These are phyloP conservation scores for Dactylonectria macrodidyma DNA, from an alignment of 2,329 filamentous ascomycete species.

Conservation along the genomic window DNA sequence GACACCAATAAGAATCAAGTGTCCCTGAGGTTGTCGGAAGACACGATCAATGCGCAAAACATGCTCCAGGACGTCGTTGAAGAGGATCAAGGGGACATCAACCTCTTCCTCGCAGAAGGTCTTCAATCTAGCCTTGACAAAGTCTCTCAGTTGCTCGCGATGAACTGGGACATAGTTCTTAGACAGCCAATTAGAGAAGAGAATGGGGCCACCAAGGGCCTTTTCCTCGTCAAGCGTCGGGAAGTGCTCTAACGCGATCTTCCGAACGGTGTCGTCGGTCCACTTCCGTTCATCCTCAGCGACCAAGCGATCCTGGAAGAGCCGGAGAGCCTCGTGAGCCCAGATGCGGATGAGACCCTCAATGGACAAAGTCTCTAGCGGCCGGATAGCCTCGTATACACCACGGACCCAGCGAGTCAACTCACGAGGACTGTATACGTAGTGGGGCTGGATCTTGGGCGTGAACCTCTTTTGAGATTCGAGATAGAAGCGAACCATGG, in stretches of 20 bases:
- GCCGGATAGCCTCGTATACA: conserved; percentile 96
- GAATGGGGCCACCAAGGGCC: conserved; percentile 90
- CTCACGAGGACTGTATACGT: conserved; percentile 99
- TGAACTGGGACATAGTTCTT: conserved; percentile 99
- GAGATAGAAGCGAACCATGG: conserved; percentile 97
- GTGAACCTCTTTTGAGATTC: conserved; percentile 97
- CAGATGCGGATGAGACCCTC: conserved; percentile 97
- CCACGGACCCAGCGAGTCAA: conserved; percentile 97
- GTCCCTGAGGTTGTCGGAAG: conserved; percentile 97
- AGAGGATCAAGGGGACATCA: conserved; percentile 97
- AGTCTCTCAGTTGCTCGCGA: conserved; percentile 93
- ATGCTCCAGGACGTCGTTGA: conserved; percentile 98
- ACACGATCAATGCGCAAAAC: conserved; percentile 98
- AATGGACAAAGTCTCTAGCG: conserved; percentile 87
- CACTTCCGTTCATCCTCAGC: conserved; percentile 94
- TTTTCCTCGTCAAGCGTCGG: conserved; percentile 93
- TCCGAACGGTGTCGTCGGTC: conserved; percentile 90
- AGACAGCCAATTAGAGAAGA: conserved; percentile 99
- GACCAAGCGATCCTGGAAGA: conserved; percentile 98
- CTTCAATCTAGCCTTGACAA: conserved; percentile 95
- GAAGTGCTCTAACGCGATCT: conserved; percentile 92
- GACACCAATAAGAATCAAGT: conserved; percentile 98
- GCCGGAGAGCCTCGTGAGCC: conserved; percentile 95
- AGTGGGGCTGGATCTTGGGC: conserved; percentile 96
- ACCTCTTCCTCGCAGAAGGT: conserved; percentile 99